Percentiles rank a stretch among this genome's conserved stretches.
These are phyloP conservation scores for Ganoderma meredithae DNA, from an alignment of 1,284 basidiomycete species.

Conservation along the genomic window DNA sequence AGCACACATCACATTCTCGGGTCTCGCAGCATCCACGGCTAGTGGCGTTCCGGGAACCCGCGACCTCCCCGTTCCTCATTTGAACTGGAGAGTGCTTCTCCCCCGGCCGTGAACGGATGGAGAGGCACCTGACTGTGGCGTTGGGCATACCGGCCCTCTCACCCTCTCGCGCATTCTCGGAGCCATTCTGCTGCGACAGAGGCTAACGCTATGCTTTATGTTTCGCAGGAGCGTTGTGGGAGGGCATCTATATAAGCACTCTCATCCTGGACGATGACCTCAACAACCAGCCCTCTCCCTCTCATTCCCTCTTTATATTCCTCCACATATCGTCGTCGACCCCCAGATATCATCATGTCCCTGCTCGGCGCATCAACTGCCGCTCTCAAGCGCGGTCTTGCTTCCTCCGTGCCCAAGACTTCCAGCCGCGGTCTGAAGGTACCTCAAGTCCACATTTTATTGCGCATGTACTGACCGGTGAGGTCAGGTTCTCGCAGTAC, in stretches of 20 bases:
- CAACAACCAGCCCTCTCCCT: neutral
- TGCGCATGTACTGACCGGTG: neutral
- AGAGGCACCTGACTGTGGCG: neutral
- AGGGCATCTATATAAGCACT: neutral
- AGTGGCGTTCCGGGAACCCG: slow-evolving; percentile 3
- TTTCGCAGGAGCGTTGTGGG: neutral
- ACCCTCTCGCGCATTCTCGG: slow-evolving; percentile 5
- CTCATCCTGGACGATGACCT: neutral
- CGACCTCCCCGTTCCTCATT: neutral
- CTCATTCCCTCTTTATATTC: neutral
- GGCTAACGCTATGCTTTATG: neutral
- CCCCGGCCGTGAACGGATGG: neutral
- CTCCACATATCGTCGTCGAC: neutral
- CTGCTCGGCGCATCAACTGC: slow-evolving; percentile 25
- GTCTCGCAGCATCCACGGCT: neutral
- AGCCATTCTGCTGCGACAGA: neutral
- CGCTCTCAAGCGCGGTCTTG: slow-evolving; percentile 23
- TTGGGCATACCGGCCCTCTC: neutral
- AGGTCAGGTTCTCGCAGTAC: slow-evolving; percentile 78
- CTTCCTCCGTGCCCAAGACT: slow-evolving; percentile 15
- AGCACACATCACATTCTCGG: neutral
- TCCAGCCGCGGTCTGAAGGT: slow-evolving; percentile 35
- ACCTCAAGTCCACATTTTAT: neutral
- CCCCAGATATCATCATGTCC: slow-evolving; percentile 15
- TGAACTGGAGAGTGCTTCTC: neutral